Percentiles rank a stretch among this genome's conserved stretches.
phyloP scores from a whole-genome alignment of 305 asterid species.

The Ilex paraguariensis region DNA sequence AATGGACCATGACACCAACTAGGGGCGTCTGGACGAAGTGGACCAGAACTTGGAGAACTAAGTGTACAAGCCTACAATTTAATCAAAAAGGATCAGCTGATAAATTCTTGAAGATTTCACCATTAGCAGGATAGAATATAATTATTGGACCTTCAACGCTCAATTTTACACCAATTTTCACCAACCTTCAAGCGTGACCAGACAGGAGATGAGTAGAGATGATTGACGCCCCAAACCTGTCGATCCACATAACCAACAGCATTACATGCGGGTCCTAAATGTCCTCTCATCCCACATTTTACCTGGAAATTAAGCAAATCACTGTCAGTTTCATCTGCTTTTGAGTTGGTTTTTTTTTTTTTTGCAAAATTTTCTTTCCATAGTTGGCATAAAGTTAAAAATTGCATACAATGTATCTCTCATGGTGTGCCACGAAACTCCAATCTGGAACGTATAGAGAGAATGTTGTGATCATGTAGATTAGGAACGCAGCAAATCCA shows the following conservation, averaged over 20 bases:
- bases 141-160: too few species aligned
- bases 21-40: constrained; percentile 56
- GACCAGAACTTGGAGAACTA: constrained; percentile 63
- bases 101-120: background rate
- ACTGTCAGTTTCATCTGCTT: background rate
- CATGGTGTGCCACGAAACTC: constrained; percentile 35
- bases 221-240: constrained; percentile 83
- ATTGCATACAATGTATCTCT: constrained; percentile 41
- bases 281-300: constrained; percentile 94
- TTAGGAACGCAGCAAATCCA: constrained; percentile 53
- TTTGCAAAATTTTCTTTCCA: background rate
- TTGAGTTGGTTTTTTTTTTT: background rate
- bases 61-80: constrained; percentile 62
- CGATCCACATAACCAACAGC: constrained; percentile 88
- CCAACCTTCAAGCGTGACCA: constrained; percentile 65
- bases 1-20: constrained; percentile 77
- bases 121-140: too few species aligned
- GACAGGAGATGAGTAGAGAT: constrained; percentile 64
- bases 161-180: background rate
- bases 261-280: constrained; percentile 84
- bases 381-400: background rate
- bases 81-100: too few species aligned
- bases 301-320: constrained; percentile 34
- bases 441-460: constrained; percentile 77
- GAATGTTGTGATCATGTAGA: constrained; percentile 60